Evolutionary conservation across 2,329 filamentous ascomycete genomes (phyloP), one percentile per base, ranked within the genome.

Genomic region (Teratosphaeria epicoccoides): DNA sequence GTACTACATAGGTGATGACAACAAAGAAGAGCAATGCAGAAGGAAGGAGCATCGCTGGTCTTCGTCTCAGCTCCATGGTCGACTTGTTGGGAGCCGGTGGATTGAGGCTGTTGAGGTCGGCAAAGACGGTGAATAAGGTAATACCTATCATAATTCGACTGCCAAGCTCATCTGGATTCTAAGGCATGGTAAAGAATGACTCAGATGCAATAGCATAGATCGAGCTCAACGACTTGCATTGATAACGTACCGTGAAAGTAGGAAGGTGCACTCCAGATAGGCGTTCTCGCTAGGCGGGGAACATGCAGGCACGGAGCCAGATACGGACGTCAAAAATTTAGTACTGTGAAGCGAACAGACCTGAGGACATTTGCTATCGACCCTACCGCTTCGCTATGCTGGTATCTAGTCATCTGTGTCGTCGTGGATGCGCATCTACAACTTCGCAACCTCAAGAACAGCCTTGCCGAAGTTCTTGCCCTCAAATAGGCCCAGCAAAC

Each of bases 401-500:
- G 3, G 7, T 17, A 40, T 20, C 20, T n/a, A 4, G 12, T 40
- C 33, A 40, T 40, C n/a, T 7, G 7, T 6, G n/a, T 17, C 33
- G 33, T 17, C 4, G 1, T 17, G 9, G n/a, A 17, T 17, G 7
- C 17, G 12, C 33, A 40, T 24, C 46, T 52, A 57, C 26, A 56
- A 29, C 56, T 58, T 56, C 44, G 54, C 57, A 60, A 84, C 80
- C 74, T 87, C 85, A 62, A 93, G 63, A 22, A 93, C 79, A 14
- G 87, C 85, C 79, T 95, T 95, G 60, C 88, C 88, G 70, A 89
- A 87, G 73, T 94, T 94, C 69, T 85, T 78, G 46, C 88, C 88
- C 63, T 79, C 68, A 50, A 93, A 76, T 74, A 94, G 82, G 11
- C 82, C 85, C 11, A 91, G 70, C 54, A 94, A 76, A 0, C 84